Evolutionary conservation across 1,139 yeast genomes (phyloP), one percentile per base, ranked within the genome.

Genomic region (Hemisphaericaspora xylanilytica): DNA sequence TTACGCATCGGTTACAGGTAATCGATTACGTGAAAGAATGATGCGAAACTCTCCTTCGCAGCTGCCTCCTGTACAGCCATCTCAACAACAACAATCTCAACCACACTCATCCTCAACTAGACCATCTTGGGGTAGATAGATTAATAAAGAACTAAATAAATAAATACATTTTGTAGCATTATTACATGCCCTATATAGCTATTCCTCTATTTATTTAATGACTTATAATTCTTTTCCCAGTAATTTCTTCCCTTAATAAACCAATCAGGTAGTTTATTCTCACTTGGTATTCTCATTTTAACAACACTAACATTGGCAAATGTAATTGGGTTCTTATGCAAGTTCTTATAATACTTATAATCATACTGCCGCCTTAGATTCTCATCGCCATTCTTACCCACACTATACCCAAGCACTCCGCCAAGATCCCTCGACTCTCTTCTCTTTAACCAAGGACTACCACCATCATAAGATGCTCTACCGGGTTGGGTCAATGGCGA

Each of bases 181-280:
- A n/a, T 12, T 9, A 3, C 16, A 28, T 24, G 15, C 8, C 8
- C 11, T 10, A 22, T 22, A 22, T 22, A 6, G 8, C 4, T 22
- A 22, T 9, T 22, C 4, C 13, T 28, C 25, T 31, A 32, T 14
- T 35, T 37, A 44, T 54, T 52, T 21, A 54, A 28, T 28, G 41
- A 16, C 26, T 37, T 43, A 32, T 43, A 48, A 24, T 39, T 41
- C 21, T 50, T 62, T 48, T 81, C 84, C 94, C 94, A 85, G 44
- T 67, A 56, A 45, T 78, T 75, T 42, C 89, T 58, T 38, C 82
- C 83, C 34, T 67, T 61, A 14, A 67, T 65, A 50, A 85, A 85
- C 96, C 96, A 87, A 2, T 60, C 67, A 0, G 95, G 95, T 25
- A 87, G 65, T 36, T 73, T 68, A 21, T 67, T 62, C 41, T 80